Conservation (phyloP, 768 basidiomycete genomes). For the Boletus rubescentipes region DNA sequence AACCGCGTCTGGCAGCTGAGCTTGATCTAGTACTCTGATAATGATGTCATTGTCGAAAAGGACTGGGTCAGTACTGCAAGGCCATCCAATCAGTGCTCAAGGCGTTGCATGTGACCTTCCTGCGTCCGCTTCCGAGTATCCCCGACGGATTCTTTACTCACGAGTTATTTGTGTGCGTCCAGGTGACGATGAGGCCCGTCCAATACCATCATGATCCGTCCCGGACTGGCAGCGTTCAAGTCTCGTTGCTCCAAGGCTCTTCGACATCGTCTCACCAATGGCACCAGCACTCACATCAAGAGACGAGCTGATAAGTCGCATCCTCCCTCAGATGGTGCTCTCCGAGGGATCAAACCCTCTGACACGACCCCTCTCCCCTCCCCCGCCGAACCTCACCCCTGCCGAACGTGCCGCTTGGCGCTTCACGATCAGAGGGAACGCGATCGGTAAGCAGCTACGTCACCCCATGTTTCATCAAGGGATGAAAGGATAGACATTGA, state of each 20-base stretch:
- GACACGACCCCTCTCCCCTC: slow-evolving; percentile 26
- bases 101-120: background rate
- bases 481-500: background rate
- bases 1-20: too few relatives aligned
- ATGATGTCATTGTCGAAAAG: too few relatives aligned
- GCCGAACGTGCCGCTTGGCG: slow-evolving; percentile 33
- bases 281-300: slow-evolving; percentile 1
- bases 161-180: background rate
- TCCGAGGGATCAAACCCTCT: slow-evolving; percentile 35
- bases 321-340: slow-evolving; percentile 34
- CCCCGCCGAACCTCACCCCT: slow-evolving; percentile 15
- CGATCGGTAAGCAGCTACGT: slow-evolving; percentile 33
- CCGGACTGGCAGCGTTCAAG: background rate
- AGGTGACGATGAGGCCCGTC: too few relatives aligned
- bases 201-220: background rate
- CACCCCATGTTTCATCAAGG: background rate
- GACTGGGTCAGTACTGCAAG: too few relatives aligned
- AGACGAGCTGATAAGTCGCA: slow-evolving; percentile 30
- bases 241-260: background rate
- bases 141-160: background rate
- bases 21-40: too few relatives aligned
- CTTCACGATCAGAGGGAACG: slow-evolving; percentile 41
- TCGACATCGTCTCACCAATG: slow-evolving; percentile 5
- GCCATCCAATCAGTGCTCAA: background rate
- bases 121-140: background rate